Evolutionary conservation across 1,284 basidiomycete genomes (phyloP).

Genomic region (Austroboletus niveus): DNA sequence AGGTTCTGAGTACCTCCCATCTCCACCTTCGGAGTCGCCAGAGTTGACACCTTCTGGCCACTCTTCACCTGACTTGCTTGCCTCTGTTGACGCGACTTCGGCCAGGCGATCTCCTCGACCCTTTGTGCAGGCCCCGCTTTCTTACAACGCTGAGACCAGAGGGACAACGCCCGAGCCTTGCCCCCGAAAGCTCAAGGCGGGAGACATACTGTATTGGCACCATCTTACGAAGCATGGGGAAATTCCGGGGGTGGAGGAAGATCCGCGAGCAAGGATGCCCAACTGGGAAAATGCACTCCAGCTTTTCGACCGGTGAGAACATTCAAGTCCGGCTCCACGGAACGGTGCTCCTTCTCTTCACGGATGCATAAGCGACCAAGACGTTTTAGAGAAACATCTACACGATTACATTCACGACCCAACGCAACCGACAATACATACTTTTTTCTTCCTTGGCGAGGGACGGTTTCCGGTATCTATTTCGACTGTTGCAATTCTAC

Average conservation of each 20-base stretch:
- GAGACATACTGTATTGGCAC: constrained; percentile 78
- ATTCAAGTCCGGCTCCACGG: constrained; percentile 4
- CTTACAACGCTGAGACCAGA: constrained; percentile 15
- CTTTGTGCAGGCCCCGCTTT: constrained; percentile 7
- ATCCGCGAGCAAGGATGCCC: constrained; percentile 47
- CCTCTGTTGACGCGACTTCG: constrained; percentile 13
- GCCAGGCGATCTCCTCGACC: constrained; percentile 20
- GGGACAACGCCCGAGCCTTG: constrained; percentile 18
- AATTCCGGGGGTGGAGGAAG: constrained; percentile 63
- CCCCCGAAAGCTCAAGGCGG: constrained; percentile 48
- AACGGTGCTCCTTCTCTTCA: constrained; percentile 5
- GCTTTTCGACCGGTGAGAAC: constrained; percentile 31
- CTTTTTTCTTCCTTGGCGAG: constrained; percentile 14
- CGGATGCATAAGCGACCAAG: constrained; percentile 13
- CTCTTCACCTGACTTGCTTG: constrained; percentile 23
- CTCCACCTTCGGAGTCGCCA: constrained; percentile 34
- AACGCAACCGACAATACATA: constrained; percentile 14
- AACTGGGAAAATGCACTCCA: constrained; percentile 6
- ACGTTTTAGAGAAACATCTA: constrained; percentile 9
- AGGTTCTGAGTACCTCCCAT: constrained; percentile 39
- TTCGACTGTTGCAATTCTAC: constrained; percentile 27
- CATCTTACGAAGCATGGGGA: constrained; percentile 73
- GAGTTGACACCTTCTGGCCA: constrained; percentile 20
- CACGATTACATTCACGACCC: constrained; percentile 31
- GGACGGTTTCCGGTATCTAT: constrained; percentile 31